Conservation (phyloP, 345 rosid species). For the Populus davidiana region DNA sequence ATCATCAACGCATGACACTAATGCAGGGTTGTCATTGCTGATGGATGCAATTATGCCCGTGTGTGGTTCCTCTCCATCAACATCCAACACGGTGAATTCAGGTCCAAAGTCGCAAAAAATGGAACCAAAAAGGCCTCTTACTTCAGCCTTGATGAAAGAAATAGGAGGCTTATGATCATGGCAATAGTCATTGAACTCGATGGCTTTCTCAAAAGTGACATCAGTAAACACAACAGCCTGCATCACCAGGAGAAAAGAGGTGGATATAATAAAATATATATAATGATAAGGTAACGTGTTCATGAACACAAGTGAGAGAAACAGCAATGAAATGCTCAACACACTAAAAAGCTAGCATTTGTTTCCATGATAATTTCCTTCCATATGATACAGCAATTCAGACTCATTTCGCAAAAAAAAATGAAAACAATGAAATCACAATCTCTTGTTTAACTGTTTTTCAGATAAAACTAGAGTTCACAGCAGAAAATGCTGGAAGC, state of each 20-base stretch:
- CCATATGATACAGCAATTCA: not conserved
- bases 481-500: too few species aligned
- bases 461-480: not conserved
- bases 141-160: conserved; percentile 82
- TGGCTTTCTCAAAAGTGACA: conserved; percentile 65
- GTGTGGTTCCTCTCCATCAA: conserved; percentile 93
- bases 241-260: conserved; percentile 5
- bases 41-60: conserved; percentile 94
- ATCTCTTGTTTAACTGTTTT: not conserved
- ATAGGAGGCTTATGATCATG: conserved; percentile 81
- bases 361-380: too few species aligned
- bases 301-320: not conserved
- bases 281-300: not conserved
- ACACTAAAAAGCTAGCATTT: too few species aligned
- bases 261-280: not conserved
- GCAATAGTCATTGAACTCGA: conserved; percentile 82
- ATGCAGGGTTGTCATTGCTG: conserved; percentile 80
- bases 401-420: not conserved
- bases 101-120: conserved; percentile 98
- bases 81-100: conserved; percentile 78
- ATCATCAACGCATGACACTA: conserved; percentile 92
- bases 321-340: not conserved
- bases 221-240: conserved; percentile 94
- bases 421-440: not conserved
- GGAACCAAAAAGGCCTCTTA: conserved; percentile 91